Evolutionary conservation across 495 filamentous ascomycete genomes (phyloP).

Genomic region (Lasiosphaeria miniovina): DNA sequence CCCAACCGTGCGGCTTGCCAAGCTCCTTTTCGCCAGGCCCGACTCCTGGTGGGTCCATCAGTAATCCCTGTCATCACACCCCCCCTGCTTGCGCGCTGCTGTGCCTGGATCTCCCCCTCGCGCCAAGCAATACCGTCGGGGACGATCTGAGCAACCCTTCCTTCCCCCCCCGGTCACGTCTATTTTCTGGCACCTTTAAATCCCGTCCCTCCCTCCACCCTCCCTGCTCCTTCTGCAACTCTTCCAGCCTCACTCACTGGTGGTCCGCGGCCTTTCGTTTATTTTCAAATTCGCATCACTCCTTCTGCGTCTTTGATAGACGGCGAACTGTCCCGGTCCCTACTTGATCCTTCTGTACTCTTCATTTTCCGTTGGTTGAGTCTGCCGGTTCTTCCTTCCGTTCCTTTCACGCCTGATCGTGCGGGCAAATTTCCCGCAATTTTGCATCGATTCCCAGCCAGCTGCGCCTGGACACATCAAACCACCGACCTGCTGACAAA

Average conservation of each 20-base stretch:
- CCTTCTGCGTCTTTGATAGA: conserved; percentile 42
- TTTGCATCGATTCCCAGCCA: not conserved
- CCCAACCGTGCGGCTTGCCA: not conserved
- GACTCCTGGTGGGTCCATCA: not conserved
- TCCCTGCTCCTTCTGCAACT: conserved; percentile 21
- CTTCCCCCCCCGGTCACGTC: not conserved
- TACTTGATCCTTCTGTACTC: conserved; percentile 4
- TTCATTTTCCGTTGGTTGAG: conserved; percentile 6
- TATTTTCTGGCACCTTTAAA: not conserved
- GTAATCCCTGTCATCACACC: not conserved
- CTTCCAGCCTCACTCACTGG: conserved; percentile 40
- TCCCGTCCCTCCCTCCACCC: not conserved
- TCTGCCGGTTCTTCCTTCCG: conserved; percentile 16
- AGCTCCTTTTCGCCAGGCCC: not conserved
- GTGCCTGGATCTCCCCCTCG: conserved; percentile 4
- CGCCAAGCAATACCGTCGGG: not conserved
- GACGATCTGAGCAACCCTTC: not conserved
- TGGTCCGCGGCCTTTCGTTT: conserved; percentile 15
- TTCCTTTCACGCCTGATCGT: conserved; percentile 30
- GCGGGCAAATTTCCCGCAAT: conserved; percentile 20
- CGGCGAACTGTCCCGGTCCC: conserved; percentile 16
- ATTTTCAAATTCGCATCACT: conserved; percentile 32
- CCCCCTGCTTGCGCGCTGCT: not conserved
- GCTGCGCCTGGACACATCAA: not conserved
- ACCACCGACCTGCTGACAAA: not conserved